Conservation (phyloP, 176 grass and related monocot genomes). For the Carex pumila region DNA sequence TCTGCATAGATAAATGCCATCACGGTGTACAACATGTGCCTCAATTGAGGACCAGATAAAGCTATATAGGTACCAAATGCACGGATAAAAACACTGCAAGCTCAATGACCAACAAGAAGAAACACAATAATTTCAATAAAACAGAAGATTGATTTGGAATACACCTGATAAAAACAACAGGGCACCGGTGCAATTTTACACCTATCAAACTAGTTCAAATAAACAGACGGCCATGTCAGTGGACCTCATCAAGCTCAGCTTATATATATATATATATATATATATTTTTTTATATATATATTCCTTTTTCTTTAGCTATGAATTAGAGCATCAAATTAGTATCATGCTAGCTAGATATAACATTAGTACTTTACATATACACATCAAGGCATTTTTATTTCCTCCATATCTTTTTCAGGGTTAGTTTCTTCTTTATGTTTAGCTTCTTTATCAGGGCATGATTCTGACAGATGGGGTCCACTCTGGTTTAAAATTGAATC, state of each 20-base stretch:
- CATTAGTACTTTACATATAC: slow-evolving; percentile 45
- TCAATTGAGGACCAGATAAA: neutral
- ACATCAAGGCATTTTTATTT: slow-evolving; percentile 26
- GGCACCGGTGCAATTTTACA: neutral
- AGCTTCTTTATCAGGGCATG: slow-evolving; percentile 13
- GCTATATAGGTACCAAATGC: neutral
- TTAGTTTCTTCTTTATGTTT: slow-evolving; percentile 14
- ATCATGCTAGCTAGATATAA: slow-evolving; percentile 12
- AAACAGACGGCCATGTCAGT: neutral
- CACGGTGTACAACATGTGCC: neutral
- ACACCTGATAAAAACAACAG: neutral
- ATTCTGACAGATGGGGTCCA: neutral
- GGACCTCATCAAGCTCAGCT: neutral
- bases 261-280: neutral
- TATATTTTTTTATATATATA: neutral
- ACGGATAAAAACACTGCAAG: neutral
- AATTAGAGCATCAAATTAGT: slow-evolving; percentile 15
- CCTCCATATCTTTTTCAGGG: slow-evolving; percentile 12
- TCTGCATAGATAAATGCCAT: neutral
- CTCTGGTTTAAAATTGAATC: slow-evolving; percentile 33
- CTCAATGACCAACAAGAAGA: neutral
- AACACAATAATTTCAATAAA: neutral
- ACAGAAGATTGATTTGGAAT: slow-evolving; percentile 5
- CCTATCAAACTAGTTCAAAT: neutral
- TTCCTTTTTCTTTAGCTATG: slow-evolving; percentile 4